Conservation (phyloP, 768 basidiomycete genomes). For the Russula foetens region DNA sequence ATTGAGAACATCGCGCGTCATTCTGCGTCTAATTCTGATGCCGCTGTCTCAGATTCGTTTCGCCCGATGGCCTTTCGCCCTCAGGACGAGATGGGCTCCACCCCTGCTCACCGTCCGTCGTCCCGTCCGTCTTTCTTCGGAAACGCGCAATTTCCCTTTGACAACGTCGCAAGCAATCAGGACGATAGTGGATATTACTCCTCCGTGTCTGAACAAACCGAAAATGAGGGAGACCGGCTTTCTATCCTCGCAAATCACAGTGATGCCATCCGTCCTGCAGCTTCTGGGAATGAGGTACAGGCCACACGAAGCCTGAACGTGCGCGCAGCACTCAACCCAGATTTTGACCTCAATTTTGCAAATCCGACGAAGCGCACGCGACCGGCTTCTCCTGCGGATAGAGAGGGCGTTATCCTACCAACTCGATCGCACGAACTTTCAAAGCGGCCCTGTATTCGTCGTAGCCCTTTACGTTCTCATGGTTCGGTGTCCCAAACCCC, state of each 20-base stretch:
- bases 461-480: neutral
- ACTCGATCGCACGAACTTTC: neutral
- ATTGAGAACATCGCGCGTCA: neutral
- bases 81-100: neutral
- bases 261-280: neutral
- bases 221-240: neutral
- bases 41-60: neutral
- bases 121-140: neutral
- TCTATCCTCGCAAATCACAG: neutral
- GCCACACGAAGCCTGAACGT: neutral
- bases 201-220: slow-evolving; percentile 2
- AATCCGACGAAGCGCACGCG: slow-evolving; percentile 3
- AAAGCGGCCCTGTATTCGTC: slow-evolving; percentile 1
- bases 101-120: neutral
- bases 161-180: neutral
- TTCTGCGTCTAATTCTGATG: neutral
- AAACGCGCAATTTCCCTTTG: neutral
- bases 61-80: slow-evolving; percentile 3
- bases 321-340: neutral
- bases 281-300: too few species aligned
- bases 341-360: neutral
- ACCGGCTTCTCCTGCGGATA: neutral
- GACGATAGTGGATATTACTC: slow-evolving; percentile 18
- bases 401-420: neutral
- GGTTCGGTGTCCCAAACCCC: neutral